phyloP scores from a whole-genome alignment of 163 green algal species.

The Chlamydomonas reinhardtii region DNA sequence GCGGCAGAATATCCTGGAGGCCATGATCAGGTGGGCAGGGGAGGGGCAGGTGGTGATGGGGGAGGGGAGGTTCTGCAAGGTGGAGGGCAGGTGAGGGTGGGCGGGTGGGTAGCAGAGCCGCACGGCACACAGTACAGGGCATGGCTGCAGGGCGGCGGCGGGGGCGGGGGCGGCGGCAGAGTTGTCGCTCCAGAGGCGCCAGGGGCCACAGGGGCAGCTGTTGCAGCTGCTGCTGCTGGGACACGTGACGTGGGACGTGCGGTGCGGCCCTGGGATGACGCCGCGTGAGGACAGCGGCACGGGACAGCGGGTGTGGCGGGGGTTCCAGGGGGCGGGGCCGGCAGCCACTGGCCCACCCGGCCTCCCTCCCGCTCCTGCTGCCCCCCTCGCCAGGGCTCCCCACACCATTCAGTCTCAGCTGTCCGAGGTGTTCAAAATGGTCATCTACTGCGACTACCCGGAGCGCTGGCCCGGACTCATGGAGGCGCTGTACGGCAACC shows the following conservation, averaged over 20 bases:
- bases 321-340: too few species aligned
- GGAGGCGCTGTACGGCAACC: constrained; percentile 68
- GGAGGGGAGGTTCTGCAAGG: not conserved
- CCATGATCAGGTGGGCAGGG: constrained; percentile 56
- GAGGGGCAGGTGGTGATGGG: not conserved
- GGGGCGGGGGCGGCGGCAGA: too few species aligned
- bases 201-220: too few species aligned
- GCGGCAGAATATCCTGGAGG: constrained; percentile 66
- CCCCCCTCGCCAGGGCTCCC: constrained; percentile 62
- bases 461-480: constrained; percentile 83
- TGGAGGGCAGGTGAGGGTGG: not conserved
- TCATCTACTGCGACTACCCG: constrained; percentile 92
- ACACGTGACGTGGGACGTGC: too few species aligned
- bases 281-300: too few species aligned
- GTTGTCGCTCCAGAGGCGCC: too few species aligned
- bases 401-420: constrained; percentile 85
- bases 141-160: too few species aligned
- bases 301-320: too few species aligned
- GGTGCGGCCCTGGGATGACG: too few species aligned
- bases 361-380: not conserved
- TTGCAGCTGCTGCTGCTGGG: too few species aligned
- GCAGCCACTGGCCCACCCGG: not conserved
- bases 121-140: too few species aligned
- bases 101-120: too few species aligned
- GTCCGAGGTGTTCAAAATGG: constrained; percentile 85